Evolutionary conservation across 2,329 filamentous ascomycete genomes (phyloP).

Genomic region (Aureobasidium sp.): DNA sequence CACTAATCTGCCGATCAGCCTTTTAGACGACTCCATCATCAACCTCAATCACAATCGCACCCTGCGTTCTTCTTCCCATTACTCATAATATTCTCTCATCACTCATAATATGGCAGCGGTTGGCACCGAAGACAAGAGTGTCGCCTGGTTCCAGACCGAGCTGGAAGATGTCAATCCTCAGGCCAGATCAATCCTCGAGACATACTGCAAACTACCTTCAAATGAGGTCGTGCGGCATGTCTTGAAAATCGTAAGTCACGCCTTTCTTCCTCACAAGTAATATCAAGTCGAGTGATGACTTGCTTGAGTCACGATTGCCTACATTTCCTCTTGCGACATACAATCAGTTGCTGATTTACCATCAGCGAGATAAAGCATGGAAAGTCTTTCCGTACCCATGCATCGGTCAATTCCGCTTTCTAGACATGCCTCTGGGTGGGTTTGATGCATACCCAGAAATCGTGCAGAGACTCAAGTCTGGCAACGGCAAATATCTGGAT

Average conservation of each 20-base stretch:
- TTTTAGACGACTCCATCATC: neutral
- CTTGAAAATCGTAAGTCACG: constrained; percentile 22
- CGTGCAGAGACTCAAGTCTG: constrained; percentile 17
- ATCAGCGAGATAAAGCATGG: constrained; percentile 18
- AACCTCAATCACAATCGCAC: too few relatives aligned
- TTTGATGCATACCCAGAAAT: constrained; percentile 20
- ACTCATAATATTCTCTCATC: too few relatives aligned
- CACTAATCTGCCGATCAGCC: neutral
- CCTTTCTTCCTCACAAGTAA: neutral
- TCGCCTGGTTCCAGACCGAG: constrained; percentile 23
- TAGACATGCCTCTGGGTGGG: constrained; percentile 17
- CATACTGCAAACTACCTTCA: constrained; percentile 29
- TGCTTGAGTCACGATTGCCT: too few relatives aligned
- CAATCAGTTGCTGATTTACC: neutral
- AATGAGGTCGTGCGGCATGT: constrained; percentile 30
- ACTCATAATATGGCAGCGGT: neutral
- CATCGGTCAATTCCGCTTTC: constrained; percentile 17
- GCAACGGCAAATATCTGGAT: constrained; percentile 30
- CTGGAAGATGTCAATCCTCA: constrained; percentile 22
- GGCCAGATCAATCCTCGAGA: constrained; percentile 28
- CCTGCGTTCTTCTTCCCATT: neutral
- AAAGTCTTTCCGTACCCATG: constrained; percentile 17
- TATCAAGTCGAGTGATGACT: too few relatives aligned
- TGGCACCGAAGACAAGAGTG: constrained; percentile 11
- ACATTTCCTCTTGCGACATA: too few relatives aligned